These are phyloP conservation scores for Chamaecyparis obtusa DNA, from an alignment of 75 land plant species.

Conservation along the genomic window DNA sequence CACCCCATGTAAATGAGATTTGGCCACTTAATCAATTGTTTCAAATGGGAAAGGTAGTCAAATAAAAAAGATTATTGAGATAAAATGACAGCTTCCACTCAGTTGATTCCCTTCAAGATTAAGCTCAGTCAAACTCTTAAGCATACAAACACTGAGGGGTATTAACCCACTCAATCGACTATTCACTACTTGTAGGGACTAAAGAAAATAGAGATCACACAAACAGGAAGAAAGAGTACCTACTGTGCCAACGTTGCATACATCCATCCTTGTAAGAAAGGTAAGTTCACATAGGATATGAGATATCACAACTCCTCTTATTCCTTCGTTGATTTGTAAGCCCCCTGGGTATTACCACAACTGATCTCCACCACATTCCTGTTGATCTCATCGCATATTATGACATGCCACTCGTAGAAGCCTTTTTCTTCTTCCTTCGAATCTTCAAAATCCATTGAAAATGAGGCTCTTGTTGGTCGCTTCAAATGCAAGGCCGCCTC, in stretches of 20 bases:
- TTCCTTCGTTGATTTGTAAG: no score
- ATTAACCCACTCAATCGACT: background rate
- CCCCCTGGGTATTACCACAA: no score
- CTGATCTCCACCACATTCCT: background rate
- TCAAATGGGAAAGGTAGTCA: background rate
- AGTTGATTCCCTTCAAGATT: slow-evolving; percentile 10
- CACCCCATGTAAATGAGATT: no score
- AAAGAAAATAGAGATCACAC: background rate
- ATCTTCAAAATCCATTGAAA: no score
- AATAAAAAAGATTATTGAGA: background rate
- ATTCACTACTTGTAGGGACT: background rate
- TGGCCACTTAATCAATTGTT: no score
- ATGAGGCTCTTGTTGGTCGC: slow-evolving; percentile 55
- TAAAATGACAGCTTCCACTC: slow-evolving; percentile 15
- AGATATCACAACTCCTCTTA: background rate
- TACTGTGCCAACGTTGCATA: background rate
- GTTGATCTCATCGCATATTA: background rate
- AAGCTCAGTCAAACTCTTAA: slow-evolving; percentile 12
- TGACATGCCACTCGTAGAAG: background rate
- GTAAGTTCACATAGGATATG: background rate
- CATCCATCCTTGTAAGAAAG: background rate
- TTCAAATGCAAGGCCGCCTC: slow-evolving; percentile 62
- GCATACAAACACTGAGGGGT: background rate
- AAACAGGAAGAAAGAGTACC: background rate
- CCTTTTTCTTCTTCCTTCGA: background rate